These are phyloP conservation scores for Lentinula edodes DNA, from an alignment of 768 basidiomycete species.

Conservation along the genomic window DNA sequence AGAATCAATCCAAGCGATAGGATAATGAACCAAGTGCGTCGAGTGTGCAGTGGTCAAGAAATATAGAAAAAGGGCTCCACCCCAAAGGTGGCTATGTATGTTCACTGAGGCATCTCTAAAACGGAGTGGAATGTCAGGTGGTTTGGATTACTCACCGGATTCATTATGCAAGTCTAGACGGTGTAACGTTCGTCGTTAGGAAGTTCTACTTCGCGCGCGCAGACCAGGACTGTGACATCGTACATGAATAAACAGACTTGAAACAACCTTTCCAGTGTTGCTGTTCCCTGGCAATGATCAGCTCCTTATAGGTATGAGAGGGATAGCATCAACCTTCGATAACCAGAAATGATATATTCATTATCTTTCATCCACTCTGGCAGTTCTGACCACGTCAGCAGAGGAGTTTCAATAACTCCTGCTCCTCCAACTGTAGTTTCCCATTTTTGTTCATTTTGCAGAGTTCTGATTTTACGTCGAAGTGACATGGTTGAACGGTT, in stretches of 20 bases:
- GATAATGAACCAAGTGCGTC: slow-evolving; percentile 44
- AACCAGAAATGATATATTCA: slow-evolving; percentile 65
- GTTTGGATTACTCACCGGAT: slow-evolving; percentile 38
- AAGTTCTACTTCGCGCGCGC: background rate
- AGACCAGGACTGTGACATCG: slow-evolving; percentile 20
- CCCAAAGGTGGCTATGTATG: slow-evolving; percentile 79
- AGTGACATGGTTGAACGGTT: background rate
- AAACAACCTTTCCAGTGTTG: slow-evolving; percentile 59
- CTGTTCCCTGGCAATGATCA: slow-evolving; percentile 37
- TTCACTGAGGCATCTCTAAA: slow-evolving; percentile 48
- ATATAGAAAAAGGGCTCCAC: slow-evolving; percentile 54
- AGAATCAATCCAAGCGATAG: slow-evolving; percentile 57
- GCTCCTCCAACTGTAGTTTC: background rate
- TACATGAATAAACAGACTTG: slow-evolving; percentile 62
- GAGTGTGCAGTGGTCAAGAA: slow-evolving; percentile 50
- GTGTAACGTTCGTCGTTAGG: background rate
- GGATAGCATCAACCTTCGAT: slow-evolving; percentile 48
- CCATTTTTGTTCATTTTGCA: no score
- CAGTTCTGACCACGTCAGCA: slow-evolving; percentile 44
- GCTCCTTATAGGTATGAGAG: background rate
- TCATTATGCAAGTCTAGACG: slow-evolving; percentile 71
- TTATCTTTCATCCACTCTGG: slow-evolving; percentile 72
- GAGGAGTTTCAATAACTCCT: background rate
- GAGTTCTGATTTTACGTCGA: background rate
- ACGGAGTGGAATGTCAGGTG: no score